Evolutionary conservation across 192 early-diverging fungal genomes (phyloP).

Genomic region (Entomortierella beljakovae): DNA sequence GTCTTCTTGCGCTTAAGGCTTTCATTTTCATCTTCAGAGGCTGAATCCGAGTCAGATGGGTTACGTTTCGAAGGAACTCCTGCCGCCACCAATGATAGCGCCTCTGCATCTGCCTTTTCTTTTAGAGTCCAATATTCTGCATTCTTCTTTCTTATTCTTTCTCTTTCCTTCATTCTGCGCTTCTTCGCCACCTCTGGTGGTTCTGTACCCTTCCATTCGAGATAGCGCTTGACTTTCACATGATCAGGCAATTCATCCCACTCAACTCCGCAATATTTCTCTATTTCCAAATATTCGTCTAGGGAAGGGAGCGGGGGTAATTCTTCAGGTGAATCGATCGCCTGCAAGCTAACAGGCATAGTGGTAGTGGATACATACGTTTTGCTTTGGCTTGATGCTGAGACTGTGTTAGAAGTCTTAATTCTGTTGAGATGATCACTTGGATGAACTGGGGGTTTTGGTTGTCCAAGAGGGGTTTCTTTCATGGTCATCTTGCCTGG

Average conservation of each 20-base stretch:
- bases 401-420: too few species aligned
- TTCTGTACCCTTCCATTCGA: slow-evolving; percentile 36
- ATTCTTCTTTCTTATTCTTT: slow-evolving; percentile 10
- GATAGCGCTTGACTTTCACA: slow-evolving; percentile 22
- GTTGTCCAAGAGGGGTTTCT: too few species aligned
- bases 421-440: too few species aligned
- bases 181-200: slow-evolving; percentile 19
- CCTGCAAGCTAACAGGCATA: not conserved
- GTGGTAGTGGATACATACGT: not conserved
- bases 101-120: not conserved
- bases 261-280: slow-evolving; percentile 34
- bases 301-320: slow-evolving; percentile 5
- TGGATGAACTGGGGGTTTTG: too few species aligned
- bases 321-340: not conserved
- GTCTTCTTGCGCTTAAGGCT: not conserved
- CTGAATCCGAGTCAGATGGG: not conserved
- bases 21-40: not conserved
- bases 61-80: not conserved
- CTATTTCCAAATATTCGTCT: slow-evolving; percentile 33
- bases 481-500: too few species aligned
- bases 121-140: slow-evolving; percentile 9
- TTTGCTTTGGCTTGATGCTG: not conserved
- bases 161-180: slow-evolving; percentile 20
- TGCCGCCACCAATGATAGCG: not conserved
- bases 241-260: slow-evolving; percentile 30